Percentiles rank a stretch among this genome's conserved stretches.
phyloP scores from a whole-genome alignment of 352 stramenopile genomes.

The Pythium aquatile region DNA sequence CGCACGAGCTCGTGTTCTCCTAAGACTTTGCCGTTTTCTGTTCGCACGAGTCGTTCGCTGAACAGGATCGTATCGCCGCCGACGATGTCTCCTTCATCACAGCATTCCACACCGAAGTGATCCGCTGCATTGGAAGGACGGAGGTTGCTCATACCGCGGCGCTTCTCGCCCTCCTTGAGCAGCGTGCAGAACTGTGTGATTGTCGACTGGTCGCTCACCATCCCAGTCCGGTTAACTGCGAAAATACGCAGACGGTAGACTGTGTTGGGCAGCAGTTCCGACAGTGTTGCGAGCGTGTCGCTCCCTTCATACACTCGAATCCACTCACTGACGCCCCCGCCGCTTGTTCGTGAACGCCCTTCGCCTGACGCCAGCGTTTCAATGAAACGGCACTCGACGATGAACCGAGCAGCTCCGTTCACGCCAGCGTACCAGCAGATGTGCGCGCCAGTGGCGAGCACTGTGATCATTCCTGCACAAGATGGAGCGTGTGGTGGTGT shows the following conservation, averaged over 20 bases:
- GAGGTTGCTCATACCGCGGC: slow-evolving; percentile 25
- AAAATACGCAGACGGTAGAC: slow-evolving; percentile 87
- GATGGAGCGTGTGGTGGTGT: slow-evolving; percentile 56
- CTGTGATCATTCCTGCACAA: slow-evolving; percentile 54
- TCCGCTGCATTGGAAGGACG: slow-evolving; percentile 47
- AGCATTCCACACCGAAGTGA: slow-evolving; percentile 74
- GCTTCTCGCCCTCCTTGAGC: slow-evolving; percentile 55
- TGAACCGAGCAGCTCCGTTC: slow-evolving; percentile 63
- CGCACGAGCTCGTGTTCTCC: slow-evolving; percentile 28
- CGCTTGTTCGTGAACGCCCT: background rate
- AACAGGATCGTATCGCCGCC: slow-evolving; percentile 90
- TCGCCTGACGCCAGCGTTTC: slow-evolving; percentile 43
- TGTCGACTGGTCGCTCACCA: slow-evolving; percentile 66
- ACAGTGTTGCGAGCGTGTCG: slow-evolving; percentile 59
- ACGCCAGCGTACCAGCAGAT: slow-evolving; percentile 84
- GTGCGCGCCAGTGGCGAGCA: slow-evolving; percentile 46
- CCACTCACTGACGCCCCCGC: slow-evolving; percentile 45
- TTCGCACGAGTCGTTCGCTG: slow-evolving; percentile 84
- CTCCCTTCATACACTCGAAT: slow-evolving; percentile 75
- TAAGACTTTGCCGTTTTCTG: slow-evolving; percentile 36
- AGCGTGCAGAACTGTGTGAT: slow-evolving; percentile 82
- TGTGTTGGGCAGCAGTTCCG: slow-evolving; percentile 67
- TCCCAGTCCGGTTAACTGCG: slow-evolving; percentile 66
- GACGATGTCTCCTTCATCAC: slow-evolving; percentile 76
- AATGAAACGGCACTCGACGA: slow-evolving; percentile 75